phyloP scores from a whole-genome alignment of 2,329 filamentous ascomycete genomes.

The Pyricularia pennisetigena region DNA sequence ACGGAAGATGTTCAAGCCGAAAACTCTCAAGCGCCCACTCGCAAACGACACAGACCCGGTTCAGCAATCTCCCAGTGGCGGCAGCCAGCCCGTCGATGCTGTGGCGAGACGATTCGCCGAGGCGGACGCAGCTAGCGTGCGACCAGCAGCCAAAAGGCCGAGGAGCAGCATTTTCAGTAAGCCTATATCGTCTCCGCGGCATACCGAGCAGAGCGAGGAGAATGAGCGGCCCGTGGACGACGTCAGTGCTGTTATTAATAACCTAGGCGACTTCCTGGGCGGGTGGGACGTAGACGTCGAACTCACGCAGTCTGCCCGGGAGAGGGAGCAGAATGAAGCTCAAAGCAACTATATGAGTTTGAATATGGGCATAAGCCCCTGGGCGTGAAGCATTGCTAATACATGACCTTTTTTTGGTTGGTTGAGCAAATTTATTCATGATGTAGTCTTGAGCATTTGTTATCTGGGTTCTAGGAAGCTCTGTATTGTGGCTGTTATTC shows the following conservation, averaged over 20 bases:
- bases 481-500: background rate
- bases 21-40: background rate
- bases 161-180: background rate
- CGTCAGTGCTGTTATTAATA: conserved; percentile 33
- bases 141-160: background rate
- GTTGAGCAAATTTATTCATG: background rate
- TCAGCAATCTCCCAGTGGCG: conserved; percentile 14
- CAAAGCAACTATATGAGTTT: background rate
- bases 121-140: conserved; percentile 22
- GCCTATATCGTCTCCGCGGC: background rate
- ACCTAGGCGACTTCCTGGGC: conserved; percentile 34
- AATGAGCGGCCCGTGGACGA: conserved; percentile 22
- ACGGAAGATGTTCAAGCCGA: background rate
- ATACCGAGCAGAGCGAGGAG: background rate
- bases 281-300: conserved; percentile 26
- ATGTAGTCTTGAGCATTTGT: background rate
- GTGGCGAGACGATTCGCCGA: conserved; percentile 39
- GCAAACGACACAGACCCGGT: background rate
- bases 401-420: background rate
- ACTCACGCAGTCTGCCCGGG: conserved; percentile 15
- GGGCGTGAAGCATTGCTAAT: background rate
- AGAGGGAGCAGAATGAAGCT: background rate
- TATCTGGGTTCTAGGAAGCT: background rate
- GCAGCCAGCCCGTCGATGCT: conserved; percentile 30
- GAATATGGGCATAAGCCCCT: background rate